phyloP scores from a whole-genome alignment of 805 yeast species.

The Cyberlindnera petersonii region DNA sequence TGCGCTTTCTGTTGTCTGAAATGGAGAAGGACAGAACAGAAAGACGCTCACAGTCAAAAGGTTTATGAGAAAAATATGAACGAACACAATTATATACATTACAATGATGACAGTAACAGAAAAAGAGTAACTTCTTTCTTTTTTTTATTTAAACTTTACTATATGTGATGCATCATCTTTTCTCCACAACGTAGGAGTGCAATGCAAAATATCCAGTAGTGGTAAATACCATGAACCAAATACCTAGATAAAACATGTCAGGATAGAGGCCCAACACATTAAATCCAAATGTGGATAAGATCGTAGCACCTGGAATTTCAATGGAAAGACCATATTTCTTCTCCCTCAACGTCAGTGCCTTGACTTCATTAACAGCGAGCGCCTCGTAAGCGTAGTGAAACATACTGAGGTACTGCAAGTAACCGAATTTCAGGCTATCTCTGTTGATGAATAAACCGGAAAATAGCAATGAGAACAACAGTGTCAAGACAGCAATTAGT shows the following conservation, averaged over 20 bases:
- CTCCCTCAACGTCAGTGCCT: conserved; percentile 76
- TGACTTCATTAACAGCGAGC: conserved; percentile 86
- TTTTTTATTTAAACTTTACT: no score
- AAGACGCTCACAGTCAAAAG: no score
- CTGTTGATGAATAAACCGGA: conserved; percentile 93
- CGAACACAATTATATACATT: no score
- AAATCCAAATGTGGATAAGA: conserved; percentile 92
- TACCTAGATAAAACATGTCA: conserved; percentile 59
- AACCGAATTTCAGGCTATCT: conserved; percentile 55
- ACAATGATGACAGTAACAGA: no score
- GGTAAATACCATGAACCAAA: conserved; percentile 56
- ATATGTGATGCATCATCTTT: conserved; percentile 29
- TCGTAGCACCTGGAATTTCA: conserved; percentile 97
- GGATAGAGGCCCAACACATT: conserved; percentile 68
- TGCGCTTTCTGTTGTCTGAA: no score
- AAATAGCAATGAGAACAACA: conserved; percentile 81
- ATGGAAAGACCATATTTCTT: conserved; percentile 89
- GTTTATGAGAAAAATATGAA: no score
- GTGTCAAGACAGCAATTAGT: conserved; percentile 76
- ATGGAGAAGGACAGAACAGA: no score
- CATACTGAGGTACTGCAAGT: conserved; percentile 80
- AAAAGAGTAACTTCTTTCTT: not conserved
- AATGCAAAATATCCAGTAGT: conserved; percentile 71
- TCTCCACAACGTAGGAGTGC: conserved; percentile 71
- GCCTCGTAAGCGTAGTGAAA: conserved; percentile 97